These are phyloP conservation scores for Exophiala oligosperma DNA, from an alignment of 2,329 filamentous ascomycete genomes.

Conservation along the genomic window DNA sequence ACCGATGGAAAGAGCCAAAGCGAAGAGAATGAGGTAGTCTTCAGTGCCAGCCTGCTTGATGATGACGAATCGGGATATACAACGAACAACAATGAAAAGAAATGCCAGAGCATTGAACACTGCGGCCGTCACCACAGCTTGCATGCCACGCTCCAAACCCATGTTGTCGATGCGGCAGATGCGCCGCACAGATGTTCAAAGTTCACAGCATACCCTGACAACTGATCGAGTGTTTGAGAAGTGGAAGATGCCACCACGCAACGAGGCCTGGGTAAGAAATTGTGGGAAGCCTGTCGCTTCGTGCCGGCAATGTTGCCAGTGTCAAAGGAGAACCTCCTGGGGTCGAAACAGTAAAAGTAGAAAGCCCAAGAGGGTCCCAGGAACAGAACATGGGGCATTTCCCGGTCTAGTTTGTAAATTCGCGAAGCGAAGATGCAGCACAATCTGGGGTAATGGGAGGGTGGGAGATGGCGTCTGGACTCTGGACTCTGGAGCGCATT, in stretches of 20 bases:
- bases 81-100: conserved; percentile 17
- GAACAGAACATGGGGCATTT: neutral
- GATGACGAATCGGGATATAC: conserved; percentile 16
- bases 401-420: neutral
- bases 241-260: neutral
- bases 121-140: conserved; percentile 19
- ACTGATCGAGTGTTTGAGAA: neutral
- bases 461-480: neutral
- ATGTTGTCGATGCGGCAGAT: neutral
- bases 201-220: neutral
- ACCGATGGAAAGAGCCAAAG: conserved; percentile 15
- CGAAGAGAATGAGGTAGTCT: conserved; percentile 20
- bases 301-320: neutral
- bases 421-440: neutral
- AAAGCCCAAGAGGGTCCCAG: neutral
- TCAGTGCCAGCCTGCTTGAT: conserved; percentile 17
- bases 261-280: neutral
- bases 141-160: conserved; percentile 19
- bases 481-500: neutral
- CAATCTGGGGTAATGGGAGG: neutral
- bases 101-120: conserved; percentile 17
- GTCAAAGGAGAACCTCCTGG: neutral
- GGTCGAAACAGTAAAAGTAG: neutral
- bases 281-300: neutral
- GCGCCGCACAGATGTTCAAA: neutral